Conservation (phyloP, 106 monocot species). For the Apostasia shenzhenica region DNA sequence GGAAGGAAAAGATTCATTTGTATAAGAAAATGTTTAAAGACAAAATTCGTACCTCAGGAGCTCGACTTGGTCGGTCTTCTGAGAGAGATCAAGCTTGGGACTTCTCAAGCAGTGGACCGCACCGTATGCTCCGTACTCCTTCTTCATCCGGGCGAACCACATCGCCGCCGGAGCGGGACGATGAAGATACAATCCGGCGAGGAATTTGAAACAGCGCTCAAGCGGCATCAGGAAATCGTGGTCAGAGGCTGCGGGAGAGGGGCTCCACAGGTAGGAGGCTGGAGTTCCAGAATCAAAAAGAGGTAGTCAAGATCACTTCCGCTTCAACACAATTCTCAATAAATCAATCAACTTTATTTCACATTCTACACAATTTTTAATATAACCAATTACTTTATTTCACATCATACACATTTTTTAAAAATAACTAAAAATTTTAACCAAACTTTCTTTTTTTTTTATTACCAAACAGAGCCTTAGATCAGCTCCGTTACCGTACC, state of each 20-base stretch:
- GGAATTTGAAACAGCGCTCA: slow-evolving; percentile 53
- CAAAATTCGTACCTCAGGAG: slow-evolving; percentile 82
- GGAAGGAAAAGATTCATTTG: neutral
- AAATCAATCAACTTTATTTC: too few relatives aligned
- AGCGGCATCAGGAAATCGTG: slow-evolving; percentile 13
- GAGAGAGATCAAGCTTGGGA: slow-evolving; percentile 70
- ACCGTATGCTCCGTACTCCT: slow-evolving; percentile 54
- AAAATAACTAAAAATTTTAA: too few relatives aligned
- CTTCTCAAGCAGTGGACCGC: slow-evolving; percentile 79
- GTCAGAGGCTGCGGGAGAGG: neutral
- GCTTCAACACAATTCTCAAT: too few relatives aligned
- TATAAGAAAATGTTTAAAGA: neutral
- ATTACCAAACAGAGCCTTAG: too few relatives aligned
- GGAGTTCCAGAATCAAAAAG: neutral
- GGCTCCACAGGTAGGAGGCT: neutral
- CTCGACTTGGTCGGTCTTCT: slow-evolving; percentile 47
- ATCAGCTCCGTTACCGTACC: too few relatives aligned
- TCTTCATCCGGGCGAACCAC: slow-evolving; percentile 44
- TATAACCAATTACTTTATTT: too few relatives aligned
- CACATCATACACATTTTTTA: too few relatives aligned
- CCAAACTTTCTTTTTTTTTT: too few relatives aligned
- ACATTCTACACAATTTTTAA: too few relatives aligned
- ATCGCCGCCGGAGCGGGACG: neutral
- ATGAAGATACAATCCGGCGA: slow-evolving; percentile 6
- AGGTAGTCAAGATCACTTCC: too few relatives aligned